Percentiles rank a stretch among this genome's conserved stretches.
phyloP scores from a whole-genome alignment of 495 filamentous ascomycete species.

The Entonaema liquescens region DNA sequence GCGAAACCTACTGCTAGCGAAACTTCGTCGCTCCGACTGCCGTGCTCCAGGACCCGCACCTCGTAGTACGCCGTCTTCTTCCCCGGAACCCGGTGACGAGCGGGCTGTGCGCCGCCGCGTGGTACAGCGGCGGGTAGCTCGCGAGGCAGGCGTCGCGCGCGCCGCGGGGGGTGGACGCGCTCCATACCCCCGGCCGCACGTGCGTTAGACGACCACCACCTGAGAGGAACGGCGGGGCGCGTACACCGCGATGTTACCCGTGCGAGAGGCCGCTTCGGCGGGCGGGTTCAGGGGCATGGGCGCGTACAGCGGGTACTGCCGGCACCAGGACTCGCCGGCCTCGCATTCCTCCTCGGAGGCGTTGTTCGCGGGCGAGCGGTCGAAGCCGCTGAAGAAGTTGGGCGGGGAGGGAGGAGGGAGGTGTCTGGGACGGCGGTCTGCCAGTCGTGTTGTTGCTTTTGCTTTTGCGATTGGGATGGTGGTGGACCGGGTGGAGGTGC shows the following conservation, averaged over 20 bases:
- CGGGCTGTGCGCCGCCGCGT: constrained; percentile 72
- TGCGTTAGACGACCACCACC: constrained; percentile 36
- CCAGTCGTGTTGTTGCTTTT: constrained; percentile 74
- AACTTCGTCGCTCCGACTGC: constrained; percentile 57
- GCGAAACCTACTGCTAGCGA: constrained; percentile 79
- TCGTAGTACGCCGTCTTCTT: constrained; percentile 81
- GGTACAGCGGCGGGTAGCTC: constrained; percentile 79
- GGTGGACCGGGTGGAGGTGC: constrained; percentile 48
- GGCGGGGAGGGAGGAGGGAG: constrained; percentile 85
- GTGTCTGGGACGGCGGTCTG: constrained; percentile 79
- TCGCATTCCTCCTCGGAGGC: constrained; percentile 73
- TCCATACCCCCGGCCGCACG: constrained; percentile 56
- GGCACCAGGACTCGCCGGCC: constrained; percentile 76
- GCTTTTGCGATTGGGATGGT: constrained; percentile 37
- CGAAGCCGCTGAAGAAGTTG: constrained; percentile 66
- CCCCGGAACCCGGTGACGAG: constrained; percentile 55
- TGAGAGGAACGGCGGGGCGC: constrained; percentile 40
- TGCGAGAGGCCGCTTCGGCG: constrained; percentile 15
- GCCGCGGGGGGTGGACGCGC: constrained; percentile 41
- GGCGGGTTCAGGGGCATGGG: constrained; percentile 63
- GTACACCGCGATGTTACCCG: constrained; percentile 50
- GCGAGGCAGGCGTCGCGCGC: constrained; percentile 65
- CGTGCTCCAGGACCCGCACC: constrained; percentile 60
- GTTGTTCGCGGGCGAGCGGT: constrained; percentile 76
- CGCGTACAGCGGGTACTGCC: constrained; percentile 65